These are phyloP conservation scores for Candida gorgasii DNA, from an alignment of 805 yeast species.

Conservation along the genomic window DNA sequence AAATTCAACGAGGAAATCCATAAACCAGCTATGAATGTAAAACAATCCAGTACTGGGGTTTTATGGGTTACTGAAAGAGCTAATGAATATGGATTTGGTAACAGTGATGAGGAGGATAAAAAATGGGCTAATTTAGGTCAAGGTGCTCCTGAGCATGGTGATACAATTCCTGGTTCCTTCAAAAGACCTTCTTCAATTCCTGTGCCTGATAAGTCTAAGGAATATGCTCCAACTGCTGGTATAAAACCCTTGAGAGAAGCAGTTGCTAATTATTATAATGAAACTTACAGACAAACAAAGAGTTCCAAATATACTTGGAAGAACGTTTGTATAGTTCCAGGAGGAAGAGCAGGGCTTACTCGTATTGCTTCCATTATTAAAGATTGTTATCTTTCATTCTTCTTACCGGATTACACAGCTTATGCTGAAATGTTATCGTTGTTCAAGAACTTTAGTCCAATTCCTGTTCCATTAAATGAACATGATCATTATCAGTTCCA, in stretches of 20 bases:
- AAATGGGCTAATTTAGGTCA: conserved; percentile 64
- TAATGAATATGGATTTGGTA: conserved; percentile 51
- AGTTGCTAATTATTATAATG: conserved; percentile 58
- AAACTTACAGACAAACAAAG: conserved; percentile 49
- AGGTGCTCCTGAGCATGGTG: conserved; percentile 67
- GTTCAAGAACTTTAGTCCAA: conserved; percentile 62
- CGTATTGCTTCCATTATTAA: conserved; percentile 61
- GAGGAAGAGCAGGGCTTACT: conserved; percentile 63
- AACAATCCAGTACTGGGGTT: conserved; percentile 62
- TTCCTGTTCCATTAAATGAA: conserved; percentile 61
- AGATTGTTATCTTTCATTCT: conserved; percentile 60
- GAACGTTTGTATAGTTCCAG: conserved; percentile 64
- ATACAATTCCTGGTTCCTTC: conserved; percentile 57
- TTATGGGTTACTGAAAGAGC: conserved; percentile 67
- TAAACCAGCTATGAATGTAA: conserved; percentile 59
- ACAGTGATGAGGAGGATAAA: conserved; percentile 31
- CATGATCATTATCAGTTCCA: conserved; percentile 58
- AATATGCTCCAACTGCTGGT: conserved; percentile 63
- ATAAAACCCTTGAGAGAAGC: conserved; percentile 55
- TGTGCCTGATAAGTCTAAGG: conserved; percentile 50
- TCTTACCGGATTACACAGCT: conserved; percentile 64
- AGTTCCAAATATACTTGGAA: conserved; percentile 57
- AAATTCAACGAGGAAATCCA: conserved; percentile 43
- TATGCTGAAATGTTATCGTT: conserved; percentile 65
- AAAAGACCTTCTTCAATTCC: conserved; percentile 50